These are phyloP conservation scores for Begonia masoniana DNA, from an alignment of 306 rosid species.

Conservation along the genomic window DNA sequence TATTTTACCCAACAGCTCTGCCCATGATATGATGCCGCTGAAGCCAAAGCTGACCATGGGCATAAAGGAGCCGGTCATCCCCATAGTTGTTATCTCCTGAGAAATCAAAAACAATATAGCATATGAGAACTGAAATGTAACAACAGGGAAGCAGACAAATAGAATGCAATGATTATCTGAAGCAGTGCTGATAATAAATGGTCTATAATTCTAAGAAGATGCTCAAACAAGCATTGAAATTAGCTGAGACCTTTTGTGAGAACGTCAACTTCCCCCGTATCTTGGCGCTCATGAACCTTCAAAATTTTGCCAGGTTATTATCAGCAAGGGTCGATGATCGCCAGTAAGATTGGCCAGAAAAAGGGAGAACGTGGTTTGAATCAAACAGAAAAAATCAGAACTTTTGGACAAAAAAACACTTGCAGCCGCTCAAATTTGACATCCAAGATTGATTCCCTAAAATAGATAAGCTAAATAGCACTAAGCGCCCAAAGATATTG, in stretches of 20 bases:
- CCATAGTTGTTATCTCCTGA: conserved; percentile 86
- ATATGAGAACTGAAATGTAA: neutral
- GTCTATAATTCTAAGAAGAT: no score
- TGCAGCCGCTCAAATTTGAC: no score
- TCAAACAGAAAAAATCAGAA: neutral
- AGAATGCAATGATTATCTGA: neutral
- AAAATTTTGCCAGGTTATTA: conserved; percentile 16
- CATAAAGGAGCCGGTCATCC: conserved; percentile 87
- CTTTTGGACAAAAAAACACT: no score
- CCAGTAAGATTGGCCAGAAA: neutral
- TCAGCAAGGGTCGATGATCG: neutral
- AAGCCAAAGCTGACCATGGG: conserved; percentile 90
- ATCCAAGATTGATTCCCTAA: no score
- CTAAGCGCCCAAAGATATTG: no score
- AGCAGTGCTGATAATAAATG: neutral
- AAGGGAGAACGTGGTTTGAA: neutral
- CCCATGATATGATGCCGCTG: conserved; percentile 92
- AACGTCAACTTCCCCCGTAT: conserved; percentile 75
- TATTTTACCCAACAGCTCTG: conserved; percentile 76
- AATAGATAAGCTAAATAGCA: no score
- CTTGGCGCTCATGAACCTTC: conserved; percentile 76
- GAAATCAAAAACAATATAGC: neutral
- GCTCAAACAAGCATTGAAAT: conserved; percentile 1
- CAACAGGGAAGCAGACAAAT: no score
- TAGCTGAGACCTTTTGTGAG: conserved; percentile 69